Evolutionary conservation across 2,329 filamentous ascomycete genomes (phyloP).

Genomic region (Nothomitra cinnamomea): DNA sequence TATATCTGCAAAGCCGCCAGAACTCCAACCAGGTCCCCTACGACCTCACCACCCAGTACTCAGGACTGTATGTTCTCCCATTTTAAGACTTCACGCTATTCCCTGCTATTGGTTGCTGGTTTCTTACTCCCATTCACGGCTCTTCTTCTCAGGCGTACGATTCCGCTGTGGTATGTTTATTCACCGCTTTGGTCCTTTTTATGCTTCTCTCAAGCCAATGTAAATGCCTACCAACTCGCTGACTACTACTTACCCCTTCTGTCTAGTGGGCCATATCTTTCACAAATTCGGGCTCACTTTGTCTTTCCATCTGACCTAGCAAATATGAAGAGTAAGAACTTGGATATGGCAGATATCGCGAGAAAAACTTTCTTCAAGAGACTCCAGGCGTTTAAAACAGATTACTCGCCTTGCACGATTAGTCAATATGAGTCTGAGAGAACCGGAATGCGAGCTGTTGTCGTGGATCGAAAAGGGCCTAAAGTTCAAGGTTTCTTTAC

Average conservation of each 20-base stretch:
- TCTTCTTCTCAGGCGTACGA: not conserved
- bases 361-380: slow-evolving; percentile 52
- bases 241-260: not conserved
- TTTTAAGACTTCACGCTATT: not conserved
- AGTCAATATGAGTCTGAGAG: slow-evolving; percentile 91
- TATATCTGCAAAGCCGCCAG: no score
- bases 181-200: not conserved
- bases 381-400: slow-evolving; percentile 69
- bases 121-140: not conserved
- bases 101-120: not conserved
- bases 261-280: not conserved
- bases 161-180: not conserved
- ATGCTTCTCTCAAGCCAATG: no score
- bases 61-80: not conserved
- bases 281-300: not conserved
- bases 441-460: slow-evolving; percentile 86
- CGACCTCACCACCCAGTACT: no score
- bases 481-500: slow-evolving; percentile 92
- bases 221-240: not conserved
- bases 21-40: no score
- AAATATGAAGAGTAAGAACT: not conserved
- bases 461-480: slow-evolving; percentile 84
- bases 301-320: not conserved
- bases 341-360: slow-evolving; percentile 12
- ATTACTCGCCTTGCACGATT: slow-evolving; percentile 77